Base-by-base conservation (phyloP, 257 asterid species). In the Petrea volubilis region DNA sequence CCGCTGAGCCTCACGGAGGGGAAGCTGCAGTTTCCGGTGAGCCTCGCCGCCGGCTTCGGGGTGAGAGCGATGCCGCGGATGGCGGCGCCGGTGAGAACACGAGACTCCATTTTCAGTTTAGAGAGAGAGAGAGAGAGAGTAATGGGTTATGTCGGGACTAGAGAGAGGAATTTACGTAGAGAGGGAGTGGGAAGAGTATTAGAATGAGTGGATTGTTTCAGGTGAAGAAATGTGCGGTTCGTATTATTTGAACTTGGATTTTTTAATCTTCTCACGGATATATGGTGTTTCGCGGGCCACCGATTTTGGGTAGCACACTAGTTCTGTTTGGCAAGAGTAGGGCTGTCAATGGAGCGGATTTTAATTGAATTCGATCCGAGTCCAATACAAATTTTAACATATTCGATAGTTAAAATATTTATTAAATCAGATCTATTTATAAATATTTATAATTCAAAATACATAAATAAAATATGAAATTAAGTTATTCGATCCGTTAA, bases 41-140 rank as follows among this genome's bases (percentile, higher is more conserved):
- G 51, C 59, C 86, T 79, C n/a, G 77, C 68, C 41, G 77, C 55
- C 10, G 87, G 88, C 75, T 80, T 85, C 25, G 81, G 72, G 9
- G 85, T 92, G 18, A 81, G 79, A 0, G 84, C 69, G 21, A 88
- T 77, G 81, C 90, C 87, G 81, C 82, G 87, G 44, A 81, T 62
- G 85, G 92, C 74, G 82, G 96, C 87, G 88, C 97, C 92, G 67
- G 70, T 70, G 40, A 95, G 87, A 60, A 95, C 91, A 73, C 95
- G 97, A 71, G 97, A 94, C 96, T 87, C 98, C 98, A 94, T 92
- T 76, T 60, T 27, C 64, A 72, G 27, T 46, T n/a, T 47, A 64
- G 75, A 73, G 85, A 79, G 86, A 58, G 74, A 61, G n/a, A 24
- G 49, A 0, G 50, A 12, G 58, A 13, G 38, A 2, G 71, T n/a